These are phyloP conservation scores for Chaetomiaceae sp. DNA, from an alignment of 2,329 filamentous ascomycete genomes.

Conservation along the genomic window DNA sequence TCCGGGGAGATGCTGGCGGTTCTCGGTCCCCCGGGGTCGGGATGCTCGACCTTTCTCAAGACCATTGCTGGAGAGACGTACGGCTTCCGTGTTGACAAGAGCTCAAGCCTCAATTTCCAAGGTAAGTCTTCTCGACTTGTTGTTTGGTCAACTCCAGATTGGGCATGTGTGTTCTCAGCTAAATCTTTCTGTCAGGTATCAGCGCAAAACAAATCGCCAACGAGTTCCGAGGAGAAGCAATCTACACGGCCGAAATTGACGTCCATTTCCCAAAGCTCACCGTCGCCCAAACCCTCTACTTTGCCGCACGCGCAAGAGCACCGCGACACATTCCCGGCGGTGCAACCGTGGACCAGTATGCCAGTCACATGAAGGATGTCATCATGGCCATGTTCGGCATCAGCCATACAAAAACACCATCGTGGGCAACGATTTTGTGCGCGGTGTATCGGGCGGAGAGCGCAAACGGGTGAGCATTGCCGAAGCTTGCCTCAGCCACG, in stretches of 20 bases:
- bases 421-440: constrained; percentile 69
- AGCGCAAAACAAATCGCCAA: too few species aligned
- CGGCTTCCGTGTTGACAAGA: constrained; percentile 48
- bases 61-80: constrained; percentile 55
- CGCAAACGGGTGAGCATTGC: constrained; percentile 78
- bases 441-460: constrained; percentile 67
- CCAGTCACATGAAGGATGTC: constrained; percentile 58
- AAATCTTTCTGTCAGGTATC: too few species aligned
- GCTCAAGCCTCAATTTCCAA: constrained; percentile 49
- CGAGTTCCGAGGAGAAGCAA: constrained; percentile 59
- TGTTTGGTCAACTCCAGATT: too few species aligned
- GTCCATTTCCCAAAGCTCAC: constrained; percentile 74
- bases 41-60: constrained; percentile 61
- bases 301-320: too few species aligned
- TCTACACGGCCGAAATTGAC: constrained; percentile 67
- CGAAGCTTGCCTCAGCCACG: constrained; percentile 34
- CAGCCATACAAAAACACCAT: constrained; percentile 67
- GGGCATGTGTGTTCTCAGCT: too few species aligned
- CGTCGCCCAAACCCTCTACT: constrained; percentile 67
- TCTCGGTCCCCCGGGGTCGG: constrained; percentile 60
- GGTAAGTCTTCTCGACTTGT: too few species aligned
- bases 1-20: constrained; percentile 65
- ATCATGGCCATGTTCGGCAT: constrained; percentile 69
- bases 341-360: too few species aligned
- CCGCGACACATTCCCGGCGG: too few species aligned